Evolutionary conservation across 2,329 filamentous ascomycete genomes (phyloP).

Genomic region (Cercospora sojina): DNA sequence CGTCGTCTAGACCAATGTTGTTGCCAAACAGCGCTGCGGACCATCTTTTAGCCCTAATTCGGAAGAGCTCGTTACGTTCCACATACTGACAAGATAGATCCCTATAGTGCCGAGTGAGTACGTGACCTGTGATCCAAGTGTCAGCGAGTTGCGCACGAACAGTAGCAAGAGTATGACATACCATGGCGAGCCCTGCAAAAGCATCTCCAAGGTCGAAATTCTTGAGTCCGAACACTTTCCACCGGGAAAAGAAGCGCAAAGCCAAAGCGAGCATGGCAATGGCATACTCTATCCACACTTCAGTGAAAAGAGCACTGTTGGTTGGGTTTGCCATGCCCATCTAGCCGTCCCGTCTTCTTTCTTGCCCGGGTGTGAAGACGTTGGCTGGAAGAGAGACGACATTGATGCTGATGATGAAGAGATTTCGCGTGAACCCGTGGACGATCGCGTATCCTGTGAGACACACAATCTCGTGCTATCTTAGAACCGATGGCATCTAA

Average conservation of each 20-base stretch:
- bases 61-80: not conserved
- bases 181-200: slow-evolving; percentile 21
- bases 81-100: slow-evolving; percentile 22
- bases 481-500: not conserved
- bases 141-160: not conserved
- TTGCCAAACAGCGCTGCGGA: slow-evolving; percentile 32
- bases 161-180: slow-evolving; percentile 9
- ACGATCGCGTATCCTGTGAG: slow-evolving; percentile 1
- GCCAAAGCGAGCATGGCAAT: slow-evolving; percentile 16
- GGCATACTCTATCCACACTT: slow-evolving; percentile 22
- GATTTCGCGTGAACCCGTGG: not conserved
- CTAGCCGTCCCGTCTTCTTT: not conserved
- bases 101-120: slow-evolving; percentile 22
- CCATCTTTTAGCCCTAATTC: not conserved
- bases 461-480: slow-evolving; percentile 6
- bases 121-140: slow-evolving; percentile 3
- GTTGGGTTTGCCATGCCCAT: slow-evolving; percentile 7
- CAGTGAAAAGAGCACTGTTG: slow-evolving; percentile 12
- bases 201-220: slow-evolving; percentile 22
- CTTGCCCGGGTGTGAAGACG: not conserved
- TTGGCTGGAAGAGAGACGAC: not conserved
- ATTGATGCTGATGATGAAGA: not conserved
- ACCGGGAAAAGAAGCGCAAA: slow-evolving; percentile 20
- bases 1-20: slow-evolving; percentile 34
- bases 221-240: slow-evolving; percentile 20